Percentiles rank a stretch among this genome's conserved stretches.
Evolutionary conservation across 805 yeast genomes (phyloP).

Genomic region (Zygosaccharomyces lentus): DNA sequence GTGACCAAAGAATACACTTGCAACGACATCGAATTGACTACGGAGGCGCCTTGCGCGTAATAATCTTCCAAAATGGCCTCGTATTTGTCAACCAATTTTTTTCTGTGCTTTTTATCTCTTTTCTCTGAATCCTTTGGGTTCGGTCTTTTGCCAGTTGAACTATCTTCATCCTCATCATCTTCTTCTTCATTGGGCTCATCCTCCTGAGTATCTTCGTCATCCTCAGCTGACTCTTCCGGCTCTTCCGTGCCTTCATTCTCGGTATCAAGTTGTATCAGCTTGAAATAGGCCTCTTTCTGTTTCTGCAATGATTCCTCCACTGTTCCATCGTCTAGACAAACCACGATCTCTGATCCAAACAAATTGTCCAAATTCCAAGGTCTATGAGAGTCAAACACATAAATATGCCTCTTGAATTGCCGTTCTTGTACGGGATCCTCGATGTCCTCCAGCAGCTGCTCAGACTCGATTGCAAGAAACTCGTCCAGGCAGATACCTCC

Average conservation of each 20-base stretch:
- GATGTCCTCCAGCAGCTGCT: conserved; percentile 42
- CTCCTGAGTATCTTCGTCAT: conserved; percentile 37
- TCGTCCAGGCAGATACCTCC: conserved; percentile 82
- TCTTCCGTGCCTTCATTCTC: conserved; percentile 37
- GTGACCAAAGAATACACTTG: conserved; percentile 78
- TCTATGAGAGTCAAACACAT: conserved; percentile 84
- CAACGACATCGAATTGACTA: conserved; percentile 69
- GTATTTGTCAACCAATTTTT: conserved; percentile 41
- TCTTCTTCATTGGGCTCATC: conserved; percentile 33
- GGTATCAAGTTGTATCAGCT: conserved; percentile 42
- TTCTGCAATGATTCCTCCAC: conserved; percentile 53
- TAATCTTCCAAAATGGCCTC: conserved; percentile 66
- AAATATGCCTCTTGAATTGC: conserved; percentile 54
- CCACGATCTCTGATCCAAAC: conserved; percentile 73
- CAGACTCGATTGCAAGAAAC: conserved; percentile 60
- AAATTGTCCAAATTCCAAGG: conserved; percentile 96
- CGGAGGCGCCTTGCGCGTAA: conserved; percentile 78
- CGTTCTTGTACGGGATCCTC: conserved; percentile 27
- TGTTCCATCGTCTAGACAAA: conserved; percentile 84
- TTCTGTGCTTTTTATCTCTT: conserved; percentile 38
- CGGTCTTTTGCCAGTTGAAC: conserved; percentile 28
- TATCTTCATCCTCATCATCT: conserved; percentile 31
- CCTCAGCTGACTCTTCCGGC: conserved; percentile 36
- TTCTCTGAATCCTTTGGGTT: conserved; percentile 22
- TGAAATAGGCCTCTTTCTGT: conserved; percentile 61